phyloP scores from a whole-genome alignment of 768 basidiomycete genomes.

The Erythrobasidium yunnanense region DNA sequence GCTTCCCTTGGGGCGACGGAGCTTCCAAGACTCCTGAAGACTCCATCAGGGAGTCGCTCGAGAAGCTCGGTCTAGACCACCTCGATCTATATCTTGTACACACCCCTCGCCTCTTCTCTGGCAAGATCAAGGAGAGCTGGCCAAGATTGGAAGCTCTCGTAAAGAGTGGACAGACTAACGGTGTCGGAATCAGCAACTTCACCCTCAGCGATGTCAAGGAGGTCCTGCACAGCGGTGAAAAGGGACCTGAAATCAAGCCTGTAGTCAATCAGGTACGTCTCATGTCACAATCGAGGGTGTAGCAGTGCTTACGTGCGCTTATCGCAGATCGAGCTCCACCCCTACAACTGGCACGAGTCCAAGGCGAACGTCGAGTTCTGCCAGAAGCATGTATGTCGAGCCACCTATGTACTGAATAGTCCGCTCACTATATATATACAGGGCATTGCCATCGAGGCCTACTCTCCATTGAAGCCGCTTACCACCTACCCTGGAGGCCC shows the following conservation, averaged over 20 bases:
- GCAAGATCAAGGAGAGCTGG: conserved; percentile 44
- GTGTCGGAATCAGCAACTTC: conserved; percentile 55
- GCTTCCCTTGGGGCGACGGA: conserved; percentile 24
- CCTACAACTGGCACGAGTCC: conserved; percentile 57
- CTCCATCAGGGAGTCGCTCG: conserved; percentile 15
- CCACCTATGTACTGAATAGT: not conserved
- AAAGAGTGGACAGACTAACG: conserved; percentile 61
- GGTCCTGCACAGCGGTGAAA: conserved; percentile 54
- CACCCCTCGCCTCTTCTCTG: conserved; percentile 25
- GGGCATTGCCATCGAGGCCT: conserved; percentile 57
- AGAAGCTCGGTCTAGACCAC: conserved; percentile 45
- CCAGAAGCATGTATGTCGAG: conserved; percentile 43
- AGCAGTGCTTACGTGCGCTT: not conserved
- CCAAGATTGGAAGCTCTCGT: conserved; percentile 61
- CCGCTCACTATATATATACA: not conserved
- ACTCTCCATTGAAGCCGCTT: conserved; percentile 59
- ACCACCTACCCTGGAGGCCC: conserved; percentile 55
- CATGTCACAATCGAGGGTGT: not conserved
- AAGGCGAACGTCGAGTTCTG: conserved; percentile 52
- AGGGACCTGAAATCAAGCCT: conserved; percentile 55
- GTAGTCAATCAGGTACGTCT: conserved; percentile 48
- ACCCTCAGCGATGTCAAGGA: conserved; percentile 42
- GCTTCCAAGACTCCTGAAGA: not conserved
- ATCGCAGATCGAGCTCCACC: conserved; percentile 59
- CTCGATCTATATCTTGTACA: conserved; percentile 26